A percentile compares a stretch with the other conserved stretches of the same genome.
Conservation (phyloP, 352 stramenopile genomes). For the Globisporangium mamillatum region DNA sequence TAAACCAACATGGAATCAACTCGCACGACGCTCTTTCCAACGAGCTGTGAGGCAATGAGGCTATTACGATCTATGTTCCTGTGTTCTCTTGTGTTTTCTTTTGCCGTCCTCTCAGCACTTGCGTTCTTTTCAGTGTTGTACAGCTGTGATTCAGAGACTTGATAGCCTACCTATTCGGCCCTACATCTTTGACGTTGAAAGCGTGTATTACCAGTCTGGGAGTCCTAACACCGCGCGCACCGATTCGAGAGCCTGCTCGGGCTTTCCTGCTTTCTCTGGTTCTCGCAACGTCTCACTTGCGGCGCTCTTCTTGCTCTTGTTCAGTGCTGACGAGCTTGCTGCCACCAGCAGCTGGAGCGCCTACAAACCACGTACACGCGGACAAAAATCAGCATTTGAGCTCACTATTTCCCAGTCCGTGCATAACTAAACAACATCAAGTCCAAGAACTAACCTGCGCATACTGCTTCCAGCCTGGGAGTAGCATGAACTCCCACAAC, state of each 20-base stretch:
- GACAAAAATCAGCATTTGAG: too few relatives aligned
- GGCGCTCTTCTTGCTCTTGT: background rate
- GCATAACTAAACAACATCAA: background rate
- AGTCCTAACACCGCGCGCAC: conserved; percentile 27
- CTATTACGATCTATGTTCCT: conserved; percentile 4
- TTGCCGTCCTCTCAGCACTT: too few relatives aligned
- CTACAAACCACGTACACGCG: background rate
- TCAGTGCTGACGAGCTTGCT: background rate
- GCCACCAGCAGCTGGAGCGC: background rate
- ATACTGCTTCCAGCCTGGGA: conserved; percentile 32
- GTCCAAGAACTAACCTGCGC: conserved; percentile 14
- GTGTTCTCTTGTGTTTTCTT: background rate
- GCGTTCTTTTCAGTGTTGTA: background rate
- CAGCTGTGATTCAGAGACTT: too few relatives aligned
- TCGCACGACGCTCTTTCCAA: background rate
- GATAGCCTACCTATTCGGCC: too few relatives aligned
- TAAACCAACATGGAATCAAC: background rate
- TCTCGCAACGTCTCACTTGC: background rate
- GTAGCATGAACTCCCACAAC: conserved; percentile 21
- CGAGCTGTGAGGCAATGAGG: conserved; percentile 10
- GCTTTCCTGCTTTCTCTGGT: background rate
- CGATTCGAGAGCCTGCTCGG: conserved; percentile 20
- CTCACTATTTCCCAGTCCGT: too few relatives aligned
- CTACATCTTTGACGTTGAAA: too few relatives aligned
- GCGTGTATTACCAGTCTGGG: conserved; percentile 14